These are phyloP conservation scores for Emericellopsis terricola DNA, from an alignment of 495 filamentous ascomycete genomes.

Conservation along the genomic window DNA sequence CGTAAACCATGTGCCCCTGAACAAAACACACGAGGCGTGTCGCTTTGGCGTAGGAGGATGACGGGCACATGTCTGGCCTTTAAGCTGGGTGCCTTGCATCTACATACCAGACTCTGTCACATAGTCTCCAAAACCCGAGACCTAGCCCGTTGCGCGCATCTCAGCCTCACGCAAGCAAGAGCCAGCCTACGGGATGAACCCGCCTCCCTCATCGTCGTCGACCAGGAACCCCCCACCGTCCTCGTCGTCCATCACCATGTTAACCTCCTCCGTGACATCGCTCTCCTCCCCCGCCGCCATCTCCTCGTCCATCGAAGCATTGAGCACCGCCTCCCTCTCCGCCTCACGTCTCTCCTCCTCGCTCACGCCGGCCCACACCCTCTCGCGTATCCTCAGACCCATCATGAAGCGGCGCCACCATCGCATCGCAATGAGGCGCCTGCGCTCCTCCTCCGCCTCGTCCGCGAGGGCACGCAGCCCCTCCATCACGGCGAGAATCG, in stretches of 20 bases:
- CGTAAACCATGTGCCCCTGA: too few relatives aligned
- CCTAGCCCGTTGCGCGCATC: too few relatives aligned
- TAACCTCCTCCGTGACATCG: conserved; percentile 11
- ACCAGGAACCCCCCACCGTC: conserved; percentile 16
- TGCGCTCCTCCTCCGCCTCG: conserved; percentile 36
- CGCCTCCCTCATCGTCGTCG: conserved; percentile 12
- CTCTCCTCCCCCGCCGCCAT: conserved; percentile 4
- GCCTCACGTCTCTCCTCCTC: conserved; percentile 11
- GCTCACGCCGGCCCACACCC: conserved; percentile 39
- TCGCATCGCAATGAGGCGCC: conserved; percentile 37
- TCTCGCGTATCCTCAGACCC: conserved; percentile 58
- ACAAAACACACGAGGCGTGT: too few relatives aligned
- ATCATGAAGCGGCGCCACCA: conserved; percentile 65
- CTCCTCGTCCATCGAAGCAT: conserved; percentile 6
- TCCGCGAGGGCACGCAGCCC: conserved; percentile 43
- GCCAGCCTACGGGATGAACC: conserved; percentile 13
- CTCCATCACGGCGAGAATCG: conserved; percentile 44
- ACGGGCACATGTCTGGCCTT: too few relatives aligned
- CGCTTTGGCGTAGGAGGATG: too few relatives aligned
- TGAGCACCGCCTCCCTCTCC: conserved; percentile 4
- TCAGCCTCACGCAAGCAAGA: too few relatives aligned
- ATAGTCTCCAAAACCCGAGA: too few relatives aligned
- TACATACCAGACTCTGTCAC: not conserved
- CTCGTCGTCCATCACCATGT: conserved; percentile 8
- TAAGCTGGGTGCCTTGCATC: too few relatives aligned